phyloP scores from a whole-genome alignment of 257 asterid genomes.

The Eucommia ulmoides region DNA sequence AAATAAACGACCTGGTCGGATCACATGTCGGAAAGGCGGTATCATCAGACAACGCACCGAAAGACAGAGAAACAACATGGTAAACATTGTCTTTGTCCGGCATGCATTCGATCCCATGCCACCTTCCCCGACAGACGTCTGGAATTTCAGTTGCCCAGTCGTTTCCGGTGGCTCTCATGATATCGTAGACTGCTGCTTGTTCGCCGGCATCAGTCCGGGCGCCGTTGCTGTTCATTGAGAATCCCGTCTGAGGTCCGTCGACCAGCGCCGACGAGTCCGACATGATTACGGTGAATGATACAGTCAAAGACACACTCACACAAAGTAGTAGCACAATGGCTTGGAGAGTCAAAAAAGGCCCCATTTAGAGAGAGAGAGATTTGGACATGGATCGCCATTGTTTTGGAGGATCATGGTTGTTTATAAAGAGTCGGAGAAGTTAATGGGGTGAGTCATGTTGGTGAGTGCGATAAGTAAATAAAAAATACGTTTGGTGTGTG shows the following conservation, averaged over 20 bases:
- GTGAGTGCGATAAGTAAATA: too few relatives aligned
- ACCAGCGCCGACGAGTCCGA: conserved; percentile 41
- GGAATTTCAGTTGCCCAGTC: conserved; percentile 77
- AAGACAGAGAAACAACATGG: conserved; percentile 73
- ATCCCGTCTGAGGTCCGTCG: conserved; percentile 50
- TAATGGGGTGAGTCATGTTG: too few relatives aligned
- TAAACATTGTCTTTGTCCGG: conserved; percentile 62
- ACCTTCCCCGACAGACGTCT: conserved; percentile 76
- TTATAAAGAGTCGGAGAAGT: too few relatives aligned
- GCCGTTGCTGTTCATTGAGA: conserved; percentile 15
- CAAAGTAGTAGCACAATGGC: too few relatives aligned
- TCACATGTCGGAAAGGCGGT: conserved; percentile 86
- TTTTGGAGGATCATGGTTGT: too few relatives aligned
- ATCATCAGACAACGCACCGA: conserved; percentile 76
- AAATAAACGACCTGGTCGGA: conserved; percentile 31
- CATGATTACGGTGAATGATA: conserved; percentile 50
- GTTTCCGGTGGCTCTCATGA: conserved; percentile 88
- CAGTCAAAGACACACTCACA: too few relatives aligned
- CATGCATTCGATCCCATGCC: conserved; percentile 96
- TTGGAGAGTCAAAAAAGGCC: too few relatives aligned
- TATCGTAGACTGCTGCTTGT: conserved; percentile 66
- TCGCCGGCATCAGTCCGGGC: conserved; percentile 47
- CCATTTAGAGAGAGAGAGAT: too few relatives aligned
- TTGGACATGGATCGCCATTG: too few relatives aligned
- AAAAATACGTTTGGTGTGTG: too few relatives aligned